These are phyloP conservation scores for Lactifluus echinatus DNA, from an alignment of 768 basidiomycete species.

Conservation along the genomic window DNA sequence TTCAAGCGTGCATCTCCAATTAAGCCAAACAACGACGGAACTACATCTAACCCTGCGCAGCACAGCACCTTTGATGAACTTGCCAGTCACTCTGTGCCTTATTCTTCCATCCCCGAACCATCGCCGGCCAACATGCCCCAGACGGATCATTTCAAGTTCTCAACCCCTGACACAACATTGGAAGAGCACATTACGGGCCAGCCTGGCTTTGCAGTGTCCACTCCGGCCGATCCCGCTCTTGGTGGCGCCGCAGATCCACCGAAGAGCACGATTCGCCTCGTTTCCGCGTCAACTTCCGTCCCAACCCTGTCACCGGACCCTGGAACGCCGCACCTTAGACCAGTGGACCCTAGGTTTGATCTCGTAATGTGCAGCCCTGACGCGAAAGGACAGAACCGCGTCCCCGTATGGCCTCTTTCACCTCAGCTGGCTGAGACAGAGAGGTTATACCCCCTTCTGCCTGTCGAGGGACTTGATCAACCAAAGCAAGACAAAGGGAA, in stretches of 20 bases:
- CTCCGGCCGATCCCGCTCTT: constrained; percentile 50
- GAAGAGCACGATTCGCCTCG: constrained; percentile 40
- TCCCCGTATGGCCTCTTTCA: constrained; percentile 37
- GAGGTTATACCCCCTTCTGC: constrained; percentile 35
- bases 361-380: constrained; percentile 51
- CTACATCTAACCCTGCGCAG: constrained; percentile 30
- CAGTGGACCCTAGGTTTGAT: constrained; percentile 61
- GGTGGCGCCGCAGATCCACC: constrained; percentile 37
- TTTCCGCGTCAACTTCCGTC: constrained; percentile 24
- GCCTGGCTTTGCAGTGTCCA: constrained; percentile 48
- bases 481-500: constrained; percentile 23
- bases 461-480: constrained; percentile 27
- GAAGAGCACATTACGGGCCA: constrained; percentile 52
- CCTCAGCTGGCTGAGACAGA: too few relatives aligned
- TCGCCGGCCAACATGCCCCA: constrained; percentile 28
- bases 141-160: constrained; percentile 43
- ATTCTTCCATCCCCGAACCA: constrained; percentile 18
- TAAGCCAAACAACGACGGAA: constrained; percentile 22
- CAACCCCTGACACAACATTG: constrained; percentile 27
- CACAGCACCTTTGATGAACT: constrained; percentile 22
- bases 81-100: constrained; percentile 14
- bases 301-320: constrained; percentile 13
- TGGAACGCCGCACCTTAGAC: constrained; percentile 56
- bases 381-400: constrained; percentile 13
- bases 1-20: constrained; percentile 45